Evolutionary conservation across 2,329 filamentous ascomycete species (phyloP), one percentile per base, ranked within the genome.

Genomic region (Macrophomina pseudophaseolina): DNA sequence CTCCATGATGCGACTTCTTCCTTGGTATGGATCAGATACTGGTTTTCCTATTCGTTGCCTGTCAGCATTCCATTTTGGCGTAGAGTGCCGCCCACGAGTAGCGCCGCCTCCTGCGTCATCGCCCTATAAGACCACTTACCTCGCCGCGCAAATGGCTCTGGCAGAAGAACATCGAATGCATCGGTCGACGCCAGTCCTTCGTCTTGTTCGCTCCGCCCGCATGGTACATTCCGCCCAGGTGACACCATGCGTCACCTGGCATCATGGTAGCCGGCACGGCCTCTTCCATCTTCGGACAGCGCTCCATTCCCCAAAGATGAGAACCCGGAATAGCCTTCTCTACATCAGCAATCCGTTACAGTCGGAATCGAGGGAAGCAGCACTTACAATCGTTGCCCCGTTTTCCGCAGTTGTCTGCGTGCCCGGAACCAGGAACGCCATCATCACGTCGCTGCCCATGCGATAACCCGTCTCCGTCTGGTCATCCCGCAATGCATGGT

Each of bases 241-340:
- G 79, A 30, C 81, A 75, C 38, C 78, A 72, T 5, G 79, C 77
- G 44, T 81, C 80, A 1, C 80, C 79, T 5, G 75, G 69, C n/a
- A 80, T 76, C 14, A 82, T 71, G 59, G 81, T 79, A 1, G 78
- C 80, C 0, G 78, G 74, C 2, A 79, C 70, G 1, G 79, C 77
- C 54, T 82, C 80, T 8, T 79, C 73, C 28, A 77, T 73, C 9
- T 74, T 67, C 1, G 80, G 80, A 5, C 70, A 71, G 0, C 77
- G 73, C 0, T 80, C 77, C 5, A 75, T 72, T 0, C 75, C 78
- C 80, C 80, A 82, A 4, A 80, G 71, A 67, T 82, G 80, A 11
- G 75, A 79, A 5, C 76, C 75, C 0, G 80, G 80, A 46, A 81
- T 81, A 1, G 75, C 77, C n/a, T 63, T 23, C 3, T 1, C 6